phyloP scores from a whole-genome alignment of 495 filamentous ascomycete genomes.

The Lentithecium fluviatile region DNA sequence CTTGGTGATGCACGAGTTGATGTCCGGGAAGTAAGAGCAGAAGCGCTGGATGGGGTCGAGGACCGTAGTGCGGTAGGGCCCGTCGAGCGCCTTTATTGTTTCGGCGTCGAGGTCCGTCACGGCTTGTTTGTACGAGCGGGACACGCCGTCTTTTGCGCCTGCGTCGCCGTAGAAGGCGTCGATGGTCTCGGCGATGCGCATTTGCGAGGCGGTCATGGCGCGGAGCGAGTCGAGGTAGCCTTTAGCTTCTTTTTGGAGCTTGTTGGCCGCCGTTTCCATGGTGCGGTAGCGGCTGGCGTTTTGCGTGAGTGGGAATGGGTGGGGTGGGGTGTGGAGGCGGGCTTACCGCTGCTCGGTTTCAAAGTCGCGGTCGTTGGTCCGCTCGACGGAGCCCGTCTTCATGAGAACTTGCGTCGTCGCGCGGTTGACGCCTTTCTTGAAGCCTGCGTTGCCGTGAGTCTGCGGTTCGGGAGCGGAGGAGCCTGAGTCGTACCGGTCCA shows the following conservation, averaged over 20 bases:
- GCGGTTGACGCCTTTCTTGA: constrained; percentile 98
- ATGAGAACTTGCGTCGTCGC: constrained; percentile 99
- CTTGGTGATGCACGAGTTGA: constrained; percentile 99
- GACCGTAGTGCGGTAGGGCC: constrained; percentile 93
- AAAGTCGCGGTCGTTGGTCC: constrained; percentile 97
- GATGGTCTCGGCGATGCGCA: constrained; percentile 99
- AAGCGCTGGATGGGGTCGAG: constrained; percentile 92
- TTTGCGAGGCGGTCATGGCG: constrained; percentile 98
- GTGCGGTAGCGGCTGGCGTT: constrained; percentile 77
- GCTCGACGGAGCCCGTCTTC: constrained; percentile 98
- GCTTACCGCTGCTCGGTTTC: constrained; percentile 91
- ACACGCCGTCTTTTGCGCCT: constrained; percentile 90
- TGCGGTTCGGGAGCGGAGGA: constrained; percentile 5
- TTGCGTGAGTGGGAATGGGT: not conserved
- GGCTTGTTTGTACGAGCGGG: constrained; percentile 93
- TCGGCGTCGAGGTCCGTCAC: constrained; percentile 97
- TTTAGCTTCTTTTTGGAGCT: constrained; percentile 95
- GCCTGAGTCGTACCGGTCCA: constrained; percentile 52
- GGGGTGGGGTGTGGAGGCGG: not conserved
- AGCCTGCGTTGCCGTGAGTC: constrained; percentile 56
- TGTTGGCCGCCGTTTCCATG: constrained; percentile 88
- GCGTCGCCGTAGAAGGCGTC: constrained; percentile 98
- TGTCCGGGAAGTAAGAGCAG: constrained; percentile 97
- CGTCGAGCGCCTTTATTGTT: constrained; percentile 96
- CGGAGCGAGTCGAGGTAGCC: constrained; percentile 93